Evolutionary conservation across 306 rosid genomes (phyloP).

Genomic region (Delonix regia): DNA sequence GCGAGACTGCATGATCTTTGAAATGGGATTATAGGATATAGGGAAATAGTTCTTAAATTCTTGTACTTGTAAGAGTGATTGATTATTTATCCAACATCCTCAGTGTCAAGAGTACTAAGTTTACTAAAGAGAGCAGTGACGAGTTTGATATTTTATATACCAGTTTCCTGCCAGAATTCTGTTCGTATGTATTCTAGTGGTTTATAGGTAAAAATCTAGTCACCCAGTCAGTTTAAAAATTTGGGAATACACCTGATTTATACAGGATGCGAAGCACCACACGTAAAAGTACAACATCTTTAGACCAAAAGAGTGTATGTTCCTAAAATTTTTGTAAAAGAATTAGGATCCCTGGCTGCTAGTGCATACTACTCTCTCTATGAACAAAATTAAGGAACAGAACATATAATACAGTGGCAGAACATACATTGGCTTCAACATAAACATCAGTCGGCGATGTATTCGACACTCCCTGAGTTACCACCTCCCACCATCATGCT

Average conservation of each 20-base stretch:
- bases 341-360: constrained; percentile 27
- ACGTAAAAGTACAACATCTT: constrained; percentile 5
- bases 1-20: too few species aligned
- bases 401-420: constrained; percentile 26
- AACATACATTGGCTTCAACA: constrained; percentile 23
- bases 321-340: constrained; percentile 33
- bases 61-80: too few species aligned
- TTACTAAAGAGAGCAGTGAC: too few species aligned
- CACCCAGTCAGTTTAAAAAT: background rate
- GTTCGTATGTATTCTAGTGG: too few species aligned
- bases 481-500: too few species aligned
- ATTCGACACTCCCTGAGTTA: background rate
- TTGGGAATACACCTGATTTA: constrained; percentile 7
- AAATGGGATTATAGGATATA: too few species aligned
- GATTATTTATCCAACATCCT: too few species aligned
- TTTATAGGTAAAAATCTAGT: background rate
- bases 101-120: too few species aligned
- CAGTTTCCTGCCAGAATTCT: too few species aligned
- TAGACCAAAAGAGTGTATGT: background rate
- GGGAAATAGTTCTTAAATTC: too few species aligned
- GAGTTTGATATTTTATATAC: too few species aligned
- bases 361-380: constrained; percentile 27
- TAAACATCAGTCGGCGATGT: background rate
- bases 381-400: constrained; percentile 37
- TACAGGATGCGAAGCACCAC: constrained; percentile 13